These are phyloP conservation scores for Boletus bicolor DNA, from an alignment of 768 basidiomycete species.

Conservation along the genomic window DNA sequence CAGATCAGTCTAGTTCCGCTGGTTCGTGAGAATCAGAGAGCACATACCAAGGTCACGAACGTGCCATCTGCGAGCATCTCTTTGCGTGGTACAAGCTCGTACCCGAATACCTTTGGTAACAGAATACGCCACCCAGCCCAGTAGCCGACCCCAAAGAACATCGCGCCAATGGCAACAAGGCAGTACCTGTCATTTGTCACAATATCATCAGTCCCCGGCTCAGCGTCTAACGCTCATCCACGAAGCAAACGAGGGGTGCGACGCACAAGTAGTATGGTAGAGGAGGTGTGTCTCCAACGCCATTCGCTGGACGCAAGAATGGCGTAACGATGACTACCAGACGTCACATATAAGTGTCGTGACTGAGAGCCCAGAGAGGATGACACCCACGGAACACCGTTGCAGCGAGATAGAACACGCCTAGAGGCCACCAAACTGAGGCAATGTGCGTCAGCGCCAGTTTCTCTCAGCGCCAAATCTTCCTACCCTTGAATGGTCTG, in stretches of 20 bases:
- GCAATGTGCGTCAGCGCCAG: slow-evolving; percentile 1
- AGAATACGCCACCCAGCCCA: slow-evolving; percentile 55
- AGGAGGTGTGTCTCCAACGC: slow-evolving; percentile 57
- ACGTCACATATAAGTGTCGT: neutral
- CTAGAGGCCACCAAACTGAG: slow-evolving; percentile 54
- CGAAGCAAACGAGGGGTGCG: neutral
- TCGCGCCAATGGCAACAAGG: slow-evolving; percentile 49
- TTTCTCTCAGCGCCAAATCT: neutral
- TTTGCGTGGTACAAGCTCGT: slow-evolving; percentile 47
- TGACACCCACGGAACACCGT: slow-evolving; percentile 45
- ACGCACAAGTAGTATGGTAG: slow-evolving; percentile 53
- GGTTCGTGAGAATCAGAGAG: no score
- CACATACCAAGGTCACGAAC: slow-evolving; percentile 49
- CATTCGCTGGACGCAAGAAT: slow-evolving; percentile 51
- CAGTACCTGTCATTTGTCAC: slow-evolving; percentile 40
- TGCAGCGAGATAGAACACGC: slow-evolving; percentile 52
- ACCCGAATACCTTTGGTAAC: slow-evolving; percentile 47
- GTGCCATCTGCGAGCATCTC: slow-evolving; percentile 51
- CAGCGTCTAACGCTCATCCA: slow-evolving; percentile 38
- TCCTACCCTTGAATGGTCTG: slow-evolving; percentile 53
- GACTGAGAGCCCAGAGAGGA: fast-evolving
- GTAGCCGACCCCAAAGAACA: slow-evolving; percentile 46
- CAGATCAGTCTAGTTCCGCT: neutral
- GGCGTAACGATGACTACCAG: slow-evolving; percentile 51
- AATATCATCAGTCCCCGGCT: neutral